Conservation (phyloP, 805 yeast species). For the Ogataea siamensis region DNA sequence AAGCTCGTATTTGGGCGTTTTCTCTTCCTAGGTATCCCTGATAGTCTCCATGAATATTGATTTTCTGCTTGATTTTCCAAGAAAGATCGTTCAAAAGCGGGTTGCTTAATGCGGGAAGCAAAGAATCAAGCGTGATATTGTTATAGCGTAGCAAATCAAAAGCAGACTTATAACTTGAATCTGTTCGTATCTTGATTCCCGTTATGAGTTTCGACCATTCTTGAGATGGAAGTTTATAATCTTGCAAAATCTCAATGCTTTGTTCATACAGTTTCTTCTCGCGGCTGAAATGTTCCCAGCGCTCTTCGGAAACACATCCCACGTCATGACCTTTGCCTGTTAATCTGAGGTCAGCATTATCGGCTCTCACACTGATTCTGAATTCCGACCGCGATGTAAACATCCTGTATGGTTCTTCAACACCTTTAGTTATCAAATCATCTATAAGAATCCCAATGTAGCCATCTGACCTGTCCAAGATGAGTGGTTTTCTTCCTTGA, state of each 20-base stretch:
- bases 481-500: constrained; percentile 42
- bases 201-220: constrained; percentile 60
- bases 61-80: constrained; percentile 51
- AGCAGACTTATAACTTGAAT: constrained; percentile 55
- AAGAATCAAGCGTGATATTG: constrained; percentile 34
- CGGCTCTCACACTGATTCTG: constrained; percentile 84
- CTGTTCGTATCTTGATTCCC: constrained; percentile 50
- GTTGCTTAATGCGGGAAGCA: constrained; percentile 38
- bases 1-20: constrained; percentile 66
- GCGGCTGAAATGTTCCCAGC: constrained; percentile 48
- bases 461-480: constrained; percentile 74
- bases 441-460: constrained; percentile 91
- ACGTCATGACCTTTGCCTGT: constrained; percentile 62
- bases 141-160: constrained; percentile 68
- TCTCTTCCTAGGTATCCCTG: constrained; percentile 79
- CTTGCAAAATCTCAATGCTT: constrained; percentile 45
- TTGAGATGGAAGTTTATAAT: constrained; percentile 47
- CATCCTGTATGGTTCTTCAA: constrained; percentile 96
- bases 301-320: constrained; percentile 63
- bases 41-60: constrained; percentile 79
- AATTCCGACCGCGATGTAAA: constrained; percentile 95
- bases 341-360: constrained; percentile 86
- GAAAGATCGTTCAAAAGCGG: constrained; percentile 31
- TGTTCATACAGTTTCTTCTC: constrained; percentile 47
- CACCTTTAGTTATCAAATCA: constrained; percentile 93